Evolutionary conservation across 2,329 filamentous ascomycete genomes (phyloP), one percentile per base, ranked within the genome.

Genomic region (Nothophaeocryptopus gaeumannii): DNA sequence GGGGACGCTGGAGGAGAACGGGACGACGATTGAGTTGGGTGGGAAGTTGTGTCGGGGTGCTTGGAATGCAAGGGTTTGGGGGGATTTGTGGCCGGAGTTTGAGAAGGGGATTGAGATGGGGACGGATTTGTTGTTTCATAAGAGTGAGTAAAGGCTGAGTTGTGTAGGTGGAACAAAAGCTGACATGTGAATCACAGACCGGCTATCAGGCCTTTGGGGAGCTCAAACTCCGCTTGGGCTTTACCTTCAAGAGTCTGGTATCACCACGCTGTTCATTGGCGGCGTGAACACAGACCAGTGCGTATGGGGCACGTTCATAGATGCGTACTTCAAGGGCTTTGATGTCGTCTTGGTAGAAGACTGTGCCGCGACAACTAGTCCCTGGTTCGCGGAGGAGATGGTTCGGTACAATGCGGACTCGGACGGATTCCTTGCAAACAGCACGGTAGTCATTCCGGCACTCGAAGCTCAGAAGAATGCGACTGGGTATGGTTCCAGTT

Each of bases 231-330:
- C 63, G 0, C 55, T 61, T 13, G 63, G 64, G 5, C 54, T 64
- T 10, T 67, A 60, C 51, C 39, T 66, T 29, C 62, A 65, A 47
- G 63, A 63, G 45, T 65, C 64, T 26, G 58, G 61, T 36, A 65
- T 64, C 49, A 67, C 63, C 31, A 67, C 63, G 1, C 55, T 67
- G 12, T 67, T 67, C 54, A 62, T 67, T 15, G 63, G 63, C 5
- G 64, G 64, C 36, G 64, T 67, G 5, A 67, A 66, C 44, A 63
- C 61, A 2, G 63, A 67, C 51, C 63, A 66, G 45, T 66, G 64
- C 41, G 63, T 66, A 14, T 67, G 63, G 63, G 55, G 59, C 14
- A 66, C 62, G 11, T 56, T 67, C 29, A 56, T 65, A 1, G 64
- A 67, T 48, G 63, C 63, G 0, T 65, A 64, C 48, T 67, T 64